A percentile compares a stretch with the other conserved stretches of the same genome.
Evolutionary conservation across 73 alveolate species (phyloP).

Genomic region (Urostyla sp.): DNA sequence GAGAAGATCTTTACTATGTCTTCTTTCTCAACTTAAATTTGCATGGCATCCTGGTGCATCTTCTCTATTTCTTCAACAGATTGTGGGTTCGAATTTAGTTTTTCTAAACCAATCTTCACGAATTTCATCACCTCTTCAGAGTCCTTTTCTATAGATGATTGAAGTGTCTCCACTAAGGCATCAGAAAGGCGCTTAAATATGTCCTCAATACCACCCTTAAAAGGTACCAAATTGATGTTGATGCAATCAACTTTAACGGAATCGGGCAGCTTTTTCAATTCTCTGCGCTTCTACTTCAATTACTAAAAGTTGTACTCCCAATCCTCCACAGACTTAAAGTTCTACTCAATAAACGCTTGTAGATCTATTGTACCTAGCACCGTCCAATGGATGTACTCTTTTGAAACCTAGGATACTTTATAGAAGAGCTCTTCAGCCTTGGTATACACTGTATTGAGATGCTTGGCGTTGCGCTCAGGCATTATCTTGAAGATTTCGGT

Average conservation of each 20-base stretch:
- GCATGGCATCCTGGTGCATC: constrained; percentile 89
- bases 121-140: constrained; percentile 86
- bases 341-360: constrained; percentile 89
- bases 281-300: constrained; percentile 92
- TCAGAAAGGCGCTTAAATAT: constrained; percentile 95
- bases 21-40: constrained; percentile 86
- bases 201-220: constrained; percentile 90
- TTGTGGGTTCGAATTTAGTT: constrained; percentile 90
- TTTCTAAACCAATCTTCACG: constrained; percentile 89
- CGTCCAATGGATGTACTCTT: constrained; percentile 76
- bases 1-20: constrained; percentile 85
- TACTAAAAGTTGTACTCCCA: constrained; percentile 97
- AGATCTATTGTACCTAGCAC: constrained; percentile 87
- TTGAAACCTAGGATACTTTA: constrained; percentile 53
- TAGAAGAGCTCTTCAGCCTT: constrained; percentile 91
- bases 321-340: constrained; percentile 91
- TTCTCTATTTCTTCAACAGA: constrained; percentile 95
- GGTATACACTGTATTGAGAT: constrained; percentile 90
- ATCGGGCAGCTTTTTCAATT: constrained; percentile 92
- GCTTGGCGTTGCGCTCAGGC: constrained; percentile 97
- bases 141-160: constrained; percentile 88
- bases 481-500: constrained; percentile 94
- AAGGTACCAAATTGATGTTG: constrained; percentile 83
- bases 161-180: constrained; percentile 84
- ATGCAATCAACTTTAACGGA: constrained; percentile 91